Percentiles rank a stretch among this genome's conserved stretches.
Evolutionary conservation across 2,329 filamentous ascomycete species (phyloP).

Genomic region (Claviceps capensis): DNA sequence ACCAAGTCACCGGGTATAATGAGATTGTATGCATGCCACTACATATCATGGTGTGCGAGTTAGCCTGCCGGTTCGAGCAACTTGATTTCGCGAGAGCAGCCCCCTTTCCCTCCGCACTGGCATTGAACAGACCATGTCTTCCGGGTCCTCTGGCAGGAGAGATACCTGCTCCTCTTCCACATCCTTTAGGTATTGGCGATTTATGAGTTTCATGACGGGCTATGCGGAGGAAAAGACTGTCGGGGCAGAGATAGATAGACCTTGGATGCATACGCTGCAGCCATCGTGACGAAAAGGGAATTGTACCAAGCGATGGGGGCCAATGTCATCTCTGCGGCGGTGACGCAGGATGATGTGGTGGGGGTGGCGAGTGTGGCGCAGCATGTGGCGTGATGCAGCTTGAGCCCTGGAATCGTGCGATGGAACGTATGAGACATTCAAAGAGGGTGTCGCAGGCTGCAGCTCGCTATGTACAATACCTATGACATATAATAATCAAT

Average conservation of each 20-base stretch:
- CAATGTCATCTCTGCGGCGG: too few relatives aligned
- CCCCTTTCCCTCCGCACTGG: not conserved
- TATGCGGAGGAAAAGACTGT: not conserved
- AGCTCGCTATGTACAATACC: too few relatives aligned
- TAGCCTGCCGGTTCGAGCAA: constrained; percentile 3
- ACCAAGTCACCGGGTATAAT: constrained; percentile 40
- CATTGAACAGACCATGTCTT: constrained; percentile 28
- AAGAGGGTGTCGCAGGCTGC: too few relatives aligned
- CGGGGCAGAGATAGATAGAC: not conserved
- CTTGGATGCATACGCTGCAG: not conserved
- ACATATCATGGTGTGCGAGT: not conserved
- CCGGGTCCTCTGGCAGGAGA: constrained; percentile 29
- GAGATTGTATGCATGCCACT: constrained; percentile 50
- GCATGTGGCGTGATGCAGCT: not conserved
- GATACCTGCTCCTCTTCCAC: constrained; percentile 27
- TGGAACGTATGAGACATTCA: too few relatives aligned
- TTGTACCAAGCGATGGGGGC: not conserved
- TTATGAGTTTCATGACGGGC: constrained; percentile 26
- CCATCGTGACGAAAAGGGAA: not conserved
- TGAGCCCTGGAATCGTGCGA: too few relatives aligned
- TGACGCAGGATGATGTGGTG: not conserved
- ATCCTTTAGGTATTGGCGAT: constrained; percentile 23
- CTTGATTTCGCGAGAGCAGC: not conserved
- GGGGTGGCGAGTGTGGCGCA: constrained; percentile 5
- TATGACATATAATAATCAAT: too few relatives aligned